Conservation (phyloP, 108 stramenopile genomes). For the Skeletonema costatum region DNA sequence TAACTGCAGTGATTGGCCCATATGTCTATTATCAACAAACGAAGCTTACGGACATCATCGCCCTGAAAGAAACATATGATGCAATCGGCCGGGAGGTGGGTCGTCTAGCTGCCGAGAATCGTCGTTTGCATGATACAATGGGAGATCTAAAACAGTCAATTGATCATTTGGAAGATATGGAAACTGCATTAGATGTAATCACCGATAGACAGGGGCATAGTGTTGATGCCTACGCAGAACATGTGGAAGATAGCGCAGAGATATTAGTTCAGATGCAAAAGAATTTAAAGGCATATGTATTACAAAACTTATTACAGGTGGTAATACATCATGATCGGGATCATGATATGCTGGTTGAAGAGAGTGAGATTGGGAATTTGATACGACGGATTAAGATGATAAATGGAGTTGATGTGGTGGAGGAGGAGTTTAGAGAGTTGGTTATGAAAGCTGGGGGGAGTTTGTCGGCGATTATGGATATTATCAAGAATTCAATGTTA, state of each 20-base stretch:
- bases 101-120: background rate
- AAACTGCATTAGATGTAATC: background rate
- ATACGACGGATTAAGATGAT: background rate
- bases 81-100: too few species aligned
- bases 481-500: background rate
- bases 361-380: background rate
- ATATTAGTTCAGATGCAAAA: constrained; percentile 3
- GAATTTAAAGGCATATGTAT: background rate
- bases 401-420: constrained; percentile 2
- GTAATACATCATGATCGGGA: background rate
- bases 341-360: background rate
- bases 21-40: too few species aligned
- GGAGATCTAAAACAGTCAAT: background rate
- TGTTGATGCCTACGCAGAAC: background rate
- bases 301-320: background rate
- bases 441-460: background rate
- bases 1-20: too few species aligned
- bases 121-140: background rate
- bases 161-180: background rate
- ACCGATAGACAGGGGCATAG: background rate
- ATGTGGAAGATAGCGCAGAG: background rate
- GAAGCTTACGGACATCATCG: too few species aligned
- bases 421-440: background rate
- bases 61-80: too few species aligned
- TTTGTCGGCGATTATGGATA: background rate